A percentile compares a stretch with the other conserved stretches of the same genome.
phyloP scores from a whole-genome alignment of 177 flowering plant species.

The Vitis hybrid region DNA sequence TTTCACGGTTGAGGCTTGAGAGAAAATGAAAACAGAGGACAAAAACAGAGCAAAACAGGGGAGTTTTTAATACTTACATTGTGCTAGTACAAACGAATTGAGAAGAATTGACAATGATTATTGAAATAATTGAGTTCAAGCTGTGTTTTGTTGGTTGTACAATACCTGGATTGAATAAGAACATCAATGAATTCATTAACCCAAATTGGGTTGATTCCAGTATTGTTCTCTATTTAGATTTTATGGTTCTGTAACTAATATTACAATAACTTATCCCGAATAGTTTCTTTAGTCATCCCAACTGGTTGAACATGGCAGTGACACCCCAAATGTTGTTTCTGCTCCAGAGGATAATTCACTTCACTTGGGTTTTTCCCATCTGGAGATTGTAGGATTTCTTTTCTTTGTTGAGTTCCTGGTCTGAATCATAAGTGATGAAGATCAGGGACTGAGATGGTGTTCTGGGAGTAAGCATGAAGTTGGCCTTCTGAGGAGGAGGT shows the following conservation, averaged over 20 bases:
- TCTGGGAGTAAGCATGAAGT: background rate
- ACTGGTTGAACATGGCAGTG: background rate
- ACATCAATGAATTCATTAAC: too few species aligned
- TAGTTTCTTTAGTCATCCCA: too few species aligned
- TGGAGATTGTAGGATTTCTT: background rate
- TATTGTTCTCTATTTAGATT: too few species aligned
- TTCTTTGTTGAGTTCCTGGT: background rate
- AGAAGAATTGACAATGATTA: background rate
- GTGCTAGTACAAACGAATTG: background rate
- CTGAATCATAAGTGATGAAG: background rate
- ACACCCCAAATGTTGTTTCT: background rate
- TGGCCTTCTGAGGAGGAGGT: background rate
- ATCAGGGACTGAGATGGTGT: background rate
- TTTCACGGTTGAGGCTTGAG: constrained; percentile 49
- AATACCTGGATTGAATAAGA: too few species aligned
- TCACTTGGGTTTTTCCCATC: background rate
- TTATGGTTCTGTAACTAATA: too few species aligned
- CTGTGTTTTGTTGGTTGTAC: background rate
- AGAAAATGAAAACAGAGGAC: too few species aligned
- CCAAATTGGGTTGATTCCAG: too few species aligned
- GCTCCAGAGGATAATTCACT: background rate
- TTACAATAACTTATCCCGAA: too few species aligned
- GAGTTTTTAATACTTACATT: background rate
- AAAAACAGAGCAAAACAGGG: constrained; percentile 6
- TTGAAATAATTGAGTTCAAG: background rate